Percentiles rank a stretch among this genome's conserved stretches.
These are phyloP conservation scores for Xylaria sp. DNA, from an alignment of 2,329 filamentous ascomycete genomes.

Conservation along the genomic window DNA sequence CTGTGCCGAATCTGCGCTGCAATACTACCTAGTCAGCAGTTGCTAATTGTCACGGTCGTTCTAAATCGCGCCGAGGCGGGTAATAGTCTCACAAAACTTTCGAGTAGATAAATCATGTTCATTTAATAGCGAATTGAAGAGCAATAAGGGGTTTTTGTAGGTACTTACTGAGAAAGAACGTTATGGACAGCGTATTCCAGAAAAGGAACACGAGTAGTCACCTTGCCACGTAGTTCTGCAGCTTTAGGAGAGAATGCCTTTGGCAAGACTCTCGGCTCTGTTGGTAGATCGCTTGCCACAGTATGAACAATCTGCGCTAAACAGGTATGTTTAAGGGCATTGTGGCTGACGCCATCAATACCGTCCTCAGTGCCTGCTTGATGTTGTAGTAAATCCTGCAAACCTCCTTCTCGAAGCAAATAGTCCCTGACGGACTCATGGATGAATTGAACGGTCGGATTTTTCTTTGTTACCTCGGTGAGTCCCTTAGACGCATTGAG, in stretches of 20 bases:
- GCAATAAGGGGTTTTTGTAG: no score
- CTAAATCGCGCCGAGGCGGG: no score
- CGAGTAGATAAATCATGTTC: no score
- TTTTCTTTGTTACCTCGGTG: slow-evolving; percentile 44
- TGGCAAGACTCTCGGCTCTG: not conserved
- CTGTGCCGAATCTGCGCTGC: slow-evolving; percentile 10
- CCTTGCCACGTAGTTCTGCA: not conserved
- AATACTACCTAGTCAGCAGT: no score
- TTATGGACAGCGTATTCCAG: slow-evolving; percentile 4
- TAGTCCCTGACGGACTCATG: slow-evolving; percentile 56
- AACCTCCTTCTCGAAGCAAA: slow-evolving; percentile 42
- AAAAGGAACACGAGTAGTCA: slow-evolving; percentile 15
- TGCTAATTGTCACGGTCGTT: no score
- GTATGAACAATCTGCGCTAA: not conserved
- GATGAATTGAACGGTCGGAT: slow-evolving; percentile 52
- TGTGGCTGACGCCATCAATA: slow-evolving; percentile 42
- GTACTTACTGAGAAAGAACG: slow-evolving; percentile 20
- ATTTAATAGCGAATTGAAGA: no score
- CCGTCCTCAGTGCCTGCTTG: slow-evolving; percentile 29
- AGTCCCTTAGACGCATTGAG: slow-evolving; percentile 53
- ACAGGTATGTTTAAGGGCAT: slow-evolving; percentile 46
- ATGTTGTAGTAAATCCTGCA: slow-evolving; percentile 39
- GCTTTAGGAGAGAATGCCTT: not conserved
- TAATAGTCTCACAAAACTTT: no score
- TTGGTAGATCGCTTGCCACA: not conserved